These are phyloP conservation scores for Paecilomyces dactylethromorphus DNA, from an alignment of 2,329 filamentous ascomycete species.

Conservation along the genomic window DNA sequence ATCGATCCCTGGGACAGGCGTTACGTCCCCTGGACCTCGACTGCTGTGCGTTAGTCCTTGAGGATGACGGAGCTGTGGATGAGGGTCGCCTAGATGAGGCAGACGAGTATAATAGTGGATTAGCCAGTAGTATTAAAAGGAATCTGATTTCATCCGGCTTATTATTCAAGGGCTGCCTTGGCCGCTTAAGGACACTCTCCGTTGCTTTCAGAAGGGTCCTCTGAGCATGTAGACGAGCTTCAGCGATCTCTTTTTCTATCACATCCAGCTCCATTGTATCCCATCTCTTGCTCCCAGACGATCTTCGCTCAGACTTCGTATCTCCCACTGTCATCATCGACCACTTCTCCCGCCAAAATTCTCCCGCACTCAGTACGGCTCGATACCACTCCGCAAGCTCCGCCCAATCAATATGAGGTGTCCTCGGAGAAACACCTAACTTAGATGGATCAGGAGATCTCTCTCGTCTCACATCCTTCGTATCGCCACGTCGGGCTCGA, in stretches of 20 bases:
- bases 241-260: conserved; percentile 47
- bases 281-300: conserved; percentile 21
- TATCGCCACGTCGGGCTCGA: conserved; percentile 32
- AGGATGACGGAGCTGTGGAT: conserved; percentile 13
- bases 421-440: conserved; percentile 49
- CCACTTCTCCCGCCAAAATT: conserved; percentile 58
- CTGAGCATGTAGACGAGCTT: conserved; percentile 64
- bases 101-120: conserved; percentile 63
- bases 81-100: conserved; percentile 10
- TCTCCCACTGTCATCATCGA: conserved; percentile 43
- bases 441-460: conserved; percentile 21
- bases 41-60: conserved; percentile 15
- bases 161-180: conserved; percentile 60
- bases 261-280: conserved; percentile 37
- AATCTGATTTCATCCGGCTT: conserved; percentile 68
- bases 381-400: conserved; percentile 69
- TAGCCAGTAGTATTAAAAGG: conserved; percentile 69
- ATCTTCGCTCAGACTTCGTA: conserved; percentile 14
- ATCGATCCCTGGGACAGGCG: conserved; percentile 4
- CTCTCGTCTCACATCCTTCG: conserved; percentile 25
- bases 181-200: conserved; percentile 73
- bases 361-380: conserved; percentile 60
- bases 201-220: conserved; percentile 68
- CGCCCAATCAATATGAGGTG: conserved; percentile 68
- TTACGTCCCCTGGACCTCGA: conserved; percentile 11